Percentiles rank a stretch among this genome's conserved stretches.
phyloP scores from a whole-genome alignment of 2,329 filamentous ascomycete species.

The Ophiocordyceps polyrhachis-furcata region DNA sequence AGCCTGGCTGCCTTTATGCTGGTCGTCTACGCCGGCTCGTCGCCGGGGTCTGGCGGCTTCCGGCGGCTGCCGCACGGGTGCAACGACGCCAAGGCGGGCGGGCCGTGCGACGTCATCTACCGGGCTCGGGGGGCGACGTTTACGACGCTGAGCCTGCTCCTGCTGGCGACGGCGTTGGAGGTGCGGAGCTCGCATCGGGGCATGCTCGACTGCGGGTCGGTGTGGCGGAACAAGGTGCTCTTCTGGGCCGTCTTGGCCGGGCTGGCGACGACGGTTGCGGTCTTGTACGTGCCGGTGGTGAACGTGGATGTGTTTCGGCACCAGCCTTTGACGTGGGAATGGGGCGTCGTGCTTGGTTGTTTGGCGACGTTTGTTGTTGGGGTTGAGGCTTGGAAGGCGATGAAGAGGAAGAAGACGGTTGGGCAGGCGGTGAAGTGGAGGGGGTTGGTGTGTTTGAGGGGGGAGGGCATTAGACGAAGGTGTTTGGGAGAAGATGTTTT shows the following conservation, averaged over 20 bases:
- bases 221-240: constrained; percentile 50
- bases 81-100: constrained; percentile 31
- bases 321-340: constrained; percentile 49
- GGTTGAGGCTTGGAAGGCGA: constrained; percentile 51
- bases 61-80: constrained; percentile 34
- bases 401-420: constrained; percentile 31
- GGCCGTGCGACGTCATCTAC: constrained; percentile 36
- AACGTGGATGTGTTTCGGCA: constrained; percentile 53
- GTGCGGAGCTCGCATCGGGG: constrained; percentile 52
- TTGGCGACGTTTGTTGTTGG: constrained; percentile 41
- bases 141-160: constrained; percentile 47
- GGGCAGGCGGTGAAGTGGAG: background rate
- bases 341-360: constrained; percentile 45
- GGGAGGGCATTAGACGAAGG: too few species aligned
- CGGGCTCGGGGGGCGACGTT: constrained; percentile 50
- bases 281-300: constrained; percentile 49
- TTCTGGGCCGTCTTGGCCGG: constrained; percentile 45
- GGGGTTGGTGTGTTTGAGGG: background rate
- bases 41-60: constrained; percentile 24
- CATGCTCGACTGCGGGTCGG: constrained; percentile 48
- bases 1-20: constrained; percentile 42
- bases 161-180: constrained; percentile 55
- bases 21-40: constrained; percentile 32
- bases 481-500: too few species aligned
- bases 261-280: constrained; percentile 39